Evolutionary conservation across 192 early-diverging fungal genomes (phyloP), one percentile per base, ranked within the genome.

Genomic region (Backusella psychrophila): DNA sequence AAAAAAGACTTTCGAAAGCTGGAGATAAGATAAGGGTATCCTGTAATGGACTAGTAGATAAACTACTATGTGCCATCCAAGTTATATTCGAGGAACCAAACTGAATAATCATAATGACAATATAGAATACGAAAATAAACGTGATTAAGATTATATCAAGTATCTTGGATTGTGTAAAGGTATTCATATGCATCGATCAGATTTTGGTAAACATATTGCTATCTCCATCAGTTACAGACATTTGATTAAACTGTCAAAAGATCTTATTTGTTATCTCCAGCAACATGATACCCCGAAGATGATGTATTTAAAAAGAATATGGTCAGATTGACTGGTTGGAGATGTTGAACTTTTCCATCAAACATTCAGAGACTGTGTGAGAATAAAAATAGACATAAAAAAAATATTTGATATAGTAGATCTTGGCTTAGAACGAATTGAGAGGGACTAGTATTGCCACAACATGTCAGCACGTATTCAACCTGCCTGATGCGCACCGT

Each of bases 81-180:
- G 92, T 65, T 99, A 99, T 77, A 96, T 99, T 46, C 90, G 96
- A 72, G 91, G 94, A 56, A 98, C 98, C 85, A 99, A 99, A 79
- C 97, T 97, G 38, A 99, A 99, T 80, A 92, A 94, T 78, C 94
- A 92, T 81, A 98, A 96, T 84, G 90, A 89, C 31, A 87, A 95
- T 3, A 89, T 89, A 19, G 96, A 98, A 76, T 99, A 95, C 83
- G 93, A 99, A 83, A 74, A 88, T 75, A 89, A 93, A 78, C 91
- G 93, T 71, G 95, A 96, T 12, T 91, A 95, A 41, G 96, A 98
- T 83, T 96, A 98, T 85, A 93, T 98, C 70, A 96, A 96, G 49
- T 99, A 99, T 78, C 88, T 99, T 38, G 97, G 96, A 69, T 79
- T 98, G 75, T 93, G 94, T 82, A 96, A 99, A 76, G 98, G 97